Evolutionary conservation across 1,284 basidiomycete genomes (phyloP).

Genomic region (Trametes polyzona): DNA sequence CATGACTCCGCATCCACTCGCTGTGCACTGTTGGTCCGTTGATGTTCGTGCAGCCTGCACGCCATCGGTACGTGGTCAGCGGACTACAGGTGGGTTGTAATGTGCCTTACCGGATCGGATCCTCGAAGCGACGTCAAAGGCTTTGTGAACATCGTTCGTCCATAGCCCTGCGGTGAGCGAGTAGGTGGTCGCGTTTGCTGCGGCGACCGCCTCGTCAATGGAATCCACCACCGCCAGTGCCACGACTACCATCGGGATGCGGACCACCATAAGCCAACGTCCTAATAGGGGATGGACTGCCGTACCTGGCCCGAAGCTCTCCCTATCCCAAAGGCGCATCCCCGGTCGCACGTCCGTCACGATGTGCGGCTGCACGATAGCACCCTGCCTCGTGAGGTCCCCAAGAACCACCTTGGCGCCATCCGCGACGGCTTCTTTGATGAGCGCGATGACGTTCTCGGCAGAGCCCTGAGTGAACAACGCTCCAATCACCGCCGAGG

Average conservation of each 20-base stretch:
- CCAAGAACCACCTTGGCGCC: slow-evolving; percentile 60
- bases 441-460: slow-evolving; percentile 50
- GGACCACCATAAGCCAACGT: not conserved
- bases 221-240: slow-evolving; percentile 48
- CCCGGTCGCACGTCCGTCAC: slow-evolving; percentile 50
- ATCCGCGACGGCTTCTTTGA: slow-evolving; percentile 52
- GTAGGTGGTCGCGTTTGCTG: slow-evolving; percentile 60
- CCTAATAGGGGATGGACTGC: slow-evolving; percentile 16
- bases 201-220: slow-evolving; percentile 54
- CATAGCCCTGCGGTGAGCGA: slow-evolving; percentile 58
- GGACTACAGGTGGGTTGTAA: too few species aligned
- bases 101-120: slow-evolving; percentile 51
- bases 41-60: slow-evolving; percentile 37
- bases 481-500: slow-evolving; percentile 37
- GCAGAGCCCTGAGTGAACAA: slow-evolving; percentile 57
- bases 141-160: slow-evolving; percentile 52
- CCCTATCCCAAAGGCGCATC: slow-evolving; percentile 57
- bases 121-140: slow-evolving; percentile 50
- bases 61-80: slow-evolving; percentile 39
- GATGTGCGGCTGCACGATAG: slow-evolving; percentile 59
- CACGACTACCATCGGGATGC: slow-evolving; percentile 41
- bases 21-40: slow-evolving; percentile 38
- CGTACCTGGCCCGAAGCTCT: slow-evolving; percentile 63
- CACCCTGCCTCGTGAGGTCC: slow-evolving; percentile 43
- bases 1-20: slow-evolving; percentile 27